phyloP scores from a whole-genome alignment of 805 yeast genomes.

The Saccharomycopsis fodiens region DNA sequence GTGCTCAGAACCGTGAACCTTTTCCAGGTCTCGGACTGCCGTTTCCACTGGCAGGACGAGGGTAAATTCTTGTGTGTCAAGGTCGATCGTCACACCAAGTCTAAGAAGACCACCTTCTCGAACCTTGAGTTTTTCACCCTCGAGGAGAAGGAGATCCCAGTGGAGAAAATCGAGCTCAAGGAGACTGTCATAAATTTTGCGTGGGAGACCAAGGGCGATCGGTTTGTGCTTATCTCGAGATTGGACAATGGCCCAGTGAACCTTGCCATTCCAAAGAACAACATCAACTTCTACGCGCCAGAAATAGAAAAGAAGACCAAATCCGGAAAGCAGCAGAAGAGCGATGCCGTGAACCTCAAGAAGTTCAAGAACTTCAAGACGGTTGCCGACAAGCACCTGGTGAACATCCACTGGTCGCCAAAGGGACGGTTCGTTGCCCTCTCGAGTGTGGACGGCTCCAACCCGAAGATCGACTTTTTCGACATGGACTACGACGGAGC shows the following conservation, averaged over 20 bases:
- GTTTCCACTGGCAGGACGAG: constrained; percentile 89
- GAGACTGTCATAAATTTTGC: constrained; percentile 82
- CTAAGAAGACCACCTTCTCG: constrained; percentile 85
- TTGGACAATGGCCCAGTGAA: constrained; percentile 46
- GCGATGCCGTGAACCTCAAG: constrained; percentile 31
- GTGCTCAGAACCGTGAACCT: constrained; percentile 85
- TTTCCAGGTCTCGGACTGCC: constrained; percentile 89
- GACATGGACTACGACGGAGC: constrained; percentile 82
- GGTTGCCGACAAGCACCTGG: constrained; percentile 55
- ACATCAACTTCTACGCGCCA: constrained; percentile 73
- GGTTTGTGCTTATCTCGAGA: constrained; percentile 75
- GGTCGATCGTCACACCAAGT: constrained; percentile 95
- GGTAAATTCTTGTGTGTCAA: constrained; percentile 82
- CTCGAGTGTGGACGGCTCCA: constrained; percentile 37
- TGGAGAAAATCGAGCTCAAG: constrained; percentile 87
- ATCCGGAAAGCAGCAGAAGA: constrained; percentile 36
- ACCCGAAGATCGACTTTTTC: constrained; percentile 73
- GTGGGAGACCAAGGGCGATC: constrained; percentile 92
- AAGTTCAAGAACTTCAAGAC: constrained; percentile 56
- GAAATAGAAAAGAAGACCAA: constrained; percentile 49
- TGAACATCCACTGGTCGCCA: constrained; percentile 83
- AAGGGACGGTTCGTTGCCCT: constrained; percentile 76
- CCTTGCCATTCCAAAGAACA: constrained; percentile 58
- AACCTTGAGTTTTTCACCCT: constrained; percentile 87
- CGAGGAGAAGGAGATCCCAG: constrained; percentile 85